phyloP scores from a whole-genome alignment of 1,284 basidiomycete genomes.

The Mycena sp. region DNA sequence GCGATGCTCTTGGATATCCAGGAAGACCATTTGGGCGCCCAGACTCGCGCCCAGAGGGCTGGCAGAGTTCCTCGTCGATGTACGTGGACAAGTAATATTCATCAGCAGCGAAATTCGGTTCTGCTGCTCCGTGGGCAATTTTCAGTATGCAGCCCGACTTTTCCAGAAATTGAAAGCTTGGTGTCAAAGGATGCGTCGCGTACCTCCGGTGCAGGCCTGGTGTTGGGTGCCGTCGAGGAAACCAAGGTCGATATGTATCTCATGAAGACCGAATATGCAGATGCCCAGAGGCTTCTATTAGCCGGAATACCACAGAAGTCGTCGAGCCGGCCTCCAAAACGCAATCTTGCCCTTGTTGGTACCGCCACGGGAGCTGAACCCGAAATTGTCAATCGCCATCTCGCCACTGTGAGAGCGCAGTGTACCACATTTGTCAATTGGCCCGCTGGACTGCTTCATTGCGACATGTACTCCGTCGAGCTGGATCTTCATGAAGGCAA shows the following conservation, averaged over 20 bases:
- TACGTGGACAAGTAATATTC: not conserved
- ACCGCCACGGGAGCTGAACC: not conserved
- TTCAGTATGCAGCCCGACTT: not conserved
- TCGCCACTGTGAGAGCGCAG: not conserved
- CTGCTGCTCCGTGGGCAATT: not conserved
- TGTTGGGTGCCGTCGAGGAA: not conserved
- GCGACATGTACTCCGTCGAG: not conserved
- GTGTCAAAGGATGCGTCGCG: not conserved
- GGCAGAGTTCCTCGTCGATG: not conserved
- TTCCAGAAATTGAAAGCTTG: not conserved
- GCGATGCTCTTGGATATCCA: not conserved
- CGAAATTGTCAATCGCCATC: not conserved
- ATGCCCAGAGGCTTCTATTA: not conserved
- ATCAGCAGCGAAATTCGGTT: not conserved
- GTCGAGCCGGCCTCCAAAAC: not conserved
- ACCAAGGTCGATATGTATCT: not conserved
- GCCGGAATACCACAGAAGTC: not conserved
- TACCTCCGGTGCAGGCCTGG: too few species aligned
- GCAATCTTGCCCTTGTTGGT: not conserved
- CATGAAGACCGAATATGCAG: conserved; percentile 1
- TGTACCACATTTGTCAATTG: not conserved
- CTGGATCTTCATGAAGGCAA: not conserved
- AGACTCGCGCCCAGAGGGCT: not conserved
- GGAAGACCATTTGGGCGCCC: not conserved
- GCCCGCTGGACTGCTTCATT: not conserved